These are phyloP conservation scores for Flagelloscypha sp. DNA, from an alignment of 768 basidiomycete species.

Conservation along the genomic window DNA sequence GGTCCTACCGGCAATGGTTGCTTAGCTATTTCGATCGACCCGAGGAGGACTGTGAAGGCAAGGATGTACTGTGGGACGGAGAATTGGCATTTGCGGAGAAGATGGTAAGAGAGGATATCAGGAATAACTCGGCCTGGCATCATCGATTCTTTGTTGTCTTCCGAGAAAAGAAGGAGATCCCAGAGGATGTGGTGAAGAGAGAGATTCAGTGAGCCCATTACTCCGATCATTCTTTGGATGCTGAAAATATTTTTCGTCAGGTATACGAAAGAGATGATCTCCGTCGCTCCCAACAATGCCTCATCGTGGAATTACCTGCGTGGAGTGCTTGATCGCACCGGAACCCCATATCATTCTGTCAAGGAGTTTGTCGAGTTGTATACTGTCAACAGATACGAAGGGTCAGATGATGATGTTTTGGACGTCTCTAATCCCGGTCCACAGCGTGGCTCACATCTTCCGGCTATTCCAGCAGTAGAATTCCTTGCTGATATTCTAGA, in stretches of 20 bases:
- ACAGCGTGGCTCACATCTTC: conserved; percentile 55
- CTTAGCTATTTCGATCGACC: conserved; percentile 80
- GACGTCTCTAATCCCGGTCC: conserved; percentile 75
- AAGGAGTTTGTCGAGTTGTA: conserved; percentile 60
- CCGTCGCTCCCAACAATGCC: conserved; percentile 83
- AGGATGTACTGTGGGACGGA: conserved; percentile 57
- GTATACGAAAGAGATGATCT: conserved; percentile 76
- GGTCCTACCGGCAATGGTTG: conserved; percentile 96
- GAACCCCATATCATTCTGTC: conserved; percentile 48
- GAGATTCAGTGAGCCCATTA: conserved; percentile 62
- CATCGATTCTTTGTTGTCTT: conserved; percentile 88
- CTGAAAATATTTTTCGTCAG: conserved; percentile 39
- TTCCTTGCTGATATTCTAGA: conserved; percentile 77
- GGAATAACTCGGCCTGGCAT: conserved; percentile 98
- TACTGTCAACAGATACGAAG: conserved; percentile 28
- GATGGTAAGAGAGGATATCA: conserved; percentile 65
- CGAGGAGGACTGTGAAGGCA: too few species aligned
- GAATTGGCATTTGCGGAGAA: conserved; percentile 71
- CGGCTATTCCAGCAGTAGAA: conserved; percentile 74
- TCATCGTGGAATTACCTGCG: conserved; percentile 98
- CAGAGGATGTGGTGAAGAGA: conserved; percentile 48
- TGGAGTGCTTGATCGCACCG: conserved; percentile 61
- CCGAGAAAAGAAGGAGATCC: conserved; percentile 54
- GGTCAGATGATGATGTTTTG: conserved; percentile 35
- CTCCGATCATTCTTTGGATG: neutral